Base-by-base conservation (phyloP, 805 yeast genomes). In the Grigorovia humatica region DNA sequence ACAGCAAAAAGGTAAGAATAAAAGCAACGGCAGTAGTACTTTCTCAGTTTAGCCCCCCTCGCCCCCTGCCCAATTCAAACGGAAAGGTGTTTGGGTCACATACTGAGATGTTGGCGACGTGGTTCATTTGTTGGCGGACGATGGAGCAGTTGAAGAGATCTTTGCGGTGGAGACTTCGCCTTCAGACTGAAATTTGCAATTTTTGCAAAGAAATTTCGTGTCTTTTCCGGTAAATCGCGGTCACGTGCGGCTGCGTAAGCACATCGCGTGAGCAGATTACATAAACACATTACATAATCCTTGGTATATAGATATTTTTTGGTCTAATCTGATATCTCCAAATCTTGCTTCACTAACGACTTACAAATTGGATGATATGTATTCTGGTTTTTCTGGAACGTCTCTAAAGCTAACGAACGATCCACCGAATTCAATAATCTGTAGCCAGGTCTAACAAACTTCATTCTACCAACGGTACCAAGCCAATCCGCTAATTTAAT, bases 391-490 rank as follows among this genome's bases (percentile, higher is more conserved):
- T 76, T 76, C 47, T 71, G 70, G 70, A 85, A 89, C 5, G 90
- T 86, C 3, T 62, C 63, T 13, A 82, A 60, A 0, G 96, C 96
- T 56, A 83, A 71, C 15, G 74, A 72, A 45, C 77, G 78, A 66
- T 86, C 85, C 23, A 83, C 91, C 7, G 69, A 61, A 61, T 80
- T 77, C 55, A 89, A 73, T 54, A 82, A 70, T 46, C 80, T 75
- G 69, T 81, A 88, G 4, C 93, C 88, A 32, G 96, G 96, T 67
- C 96, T 78, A 27, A 87, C 96, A 63, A 83, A 89, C 71, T 89
- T 89, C 96, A 89, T 89, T 73, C 96, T 79, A 19, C 96, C 96
- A 20, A 89, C 93, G 2, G 90, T 82, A 12, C 91, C 95, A 51
- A 89, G 75, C 96, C 96, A 89, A 50, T 80, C 79, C 3, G 95